Base-by-base conservation (phyloP, 1,139 yeast genomes). In the Magnusiomyces starmeri region DNA sequence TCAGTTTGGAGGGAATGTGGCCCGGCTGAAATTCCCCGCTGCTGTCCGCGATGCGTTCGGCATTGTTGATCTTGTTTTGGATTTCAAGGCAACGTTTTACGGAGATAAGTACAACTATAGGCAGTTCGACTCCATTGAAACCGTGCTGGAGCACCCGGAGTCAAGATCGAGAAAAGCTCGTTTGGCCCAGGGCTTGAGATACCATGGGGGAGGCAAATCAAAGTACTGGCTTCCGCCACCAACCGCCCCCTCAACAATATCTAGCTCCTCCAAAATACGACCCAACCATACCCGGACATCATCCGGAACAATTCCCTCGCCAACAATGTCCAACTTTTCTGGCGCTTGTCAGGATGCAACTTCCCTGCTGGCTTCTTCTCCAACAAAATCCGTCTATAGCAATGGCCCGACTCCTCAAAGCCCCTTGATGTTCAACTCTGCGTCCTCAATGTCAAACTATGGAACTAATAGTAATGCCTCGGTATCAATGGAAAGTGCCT, bases 31-130 rank as follows among this genome's bases (percentile, higher is more conserved):
- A 27, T 75, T 82, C 24, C 63, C 60, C 49, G 75, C 77, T 58
- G 95, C 97, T 0, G 56, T 87, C 2, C 75, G 82, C 52, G 99
- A 92, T 64, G 82, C 86, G 62, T 71, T 84, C 57, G 95, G 95
- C 0, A 66, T 78, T 48, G 79, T 77, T 20, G 99, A 92, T 67
- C 73, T 92, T 54, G 65, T 81, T 6, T 77, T 81, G 65, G 99
- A 92, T 69, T 84, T 90, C 66, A 79, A 76, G 60, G 75, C 80
- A 9, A 85, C 95, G 0, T 79, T 86, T 60, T 73, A 80, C 55
- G 96, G 96, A 2, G 82, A 80, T 55, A 75, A 77, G 53, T 92
- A 92, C 67, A 89, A 85, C 60, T 90, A 87, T 64, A 77, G 85
- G 54, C 82, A 81, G 56, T 92, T 90, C 69, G 96, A 90, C 64